Base-by-base conservation (phyloP, 1,284 basidiomycete genomes). In the Exobasidium rhododendri region DNA sequence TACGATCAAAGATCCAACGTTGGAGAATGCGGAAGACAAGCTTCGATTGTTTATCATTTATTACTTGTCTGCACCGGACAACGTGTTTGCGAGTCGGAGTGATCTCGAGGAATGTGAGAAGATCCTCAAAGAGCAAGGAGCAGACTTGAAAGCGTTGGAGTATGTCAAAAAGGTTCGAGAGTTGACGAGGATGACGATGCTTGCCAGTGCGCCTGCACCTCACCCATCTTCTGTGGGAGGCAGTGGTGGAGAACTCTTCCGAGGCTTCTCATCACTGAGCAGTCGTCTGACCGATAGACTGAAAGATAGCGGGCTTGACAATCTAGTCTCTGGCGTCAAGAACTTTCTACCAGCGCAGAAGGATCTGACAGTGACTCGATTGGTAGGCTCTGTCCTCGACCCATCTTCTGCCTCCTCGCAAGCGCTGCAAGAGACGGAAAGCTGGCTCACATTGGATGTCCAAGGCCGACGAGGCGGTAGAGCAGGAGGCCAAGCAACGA, bases 301-400 rank as follows among this genome's bases (percentile, higher is more conserved):
- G 64, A 92, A 96, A 81, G 94, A 97, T 79, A 90, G 92, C 40
- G 92, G 92, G 24, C 81, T 85, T 70, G 94, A 98, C 78, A 94
- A 96, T 79, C 83, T 98, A 11, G 91, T 99, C 62, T 94, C 93
- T 1, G 94, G 94, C 30, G 96, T 99, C 64, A 97, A 97, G 81
- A 97, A 97, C 82, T 94, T 99, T 84, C 82, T 99, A 13, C 96
- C 96, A 0, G 89, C 91, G 0, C 91, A 92, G 78, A 99, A 98
- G 81, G 87, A 97, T 62, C 85, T 97, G 46, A 89, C 92, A 6
- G 87, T 97, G 51, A 97, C 96, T 0, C 87, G 94, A 5, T 84
- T 99, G 26, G 89, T 92, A 1, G 94, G 97, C 73, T 93, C 94
- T 3, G 83, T 99, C 24, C 97, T 98, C 92, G 96, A 99, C 77